Percentiles rank a stretch among this genome's conserved stretches.
Evolutionary conservation across 2,329 filamentous ascomycete species (phyloP).

Genomic region (Atkinsonella hypoxylon): DNA sequence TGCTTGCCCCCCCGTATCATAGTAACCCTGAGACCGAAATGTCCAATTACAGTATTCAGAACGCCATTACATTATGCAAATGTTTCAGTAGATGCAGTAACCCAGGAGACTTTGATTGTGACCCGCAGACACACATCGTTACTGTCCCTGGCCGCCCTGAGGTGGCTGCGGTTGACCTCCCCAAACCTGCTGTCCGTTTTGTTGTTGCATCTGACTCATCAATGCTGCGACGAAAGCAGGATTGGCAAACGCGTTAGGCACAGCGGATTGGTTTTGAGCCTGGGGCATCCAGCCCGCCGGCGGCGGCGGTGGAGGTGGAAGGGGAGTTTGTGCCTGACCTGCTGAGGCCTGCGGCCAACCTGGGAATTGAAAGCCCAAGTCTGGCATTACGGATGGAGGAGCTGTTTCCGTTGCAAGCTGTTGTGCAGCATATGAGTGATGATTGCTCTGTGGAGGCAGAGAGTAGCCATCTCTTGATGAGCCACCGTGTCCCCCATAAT

Average conservation of each 20-base stretch:
- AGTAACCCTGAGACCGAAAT: no score
- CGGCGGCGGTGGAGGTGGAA: conserved; percentile 29
- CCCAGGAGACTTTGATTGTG: not conserved
- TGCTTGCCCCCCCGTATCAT: not conserved
- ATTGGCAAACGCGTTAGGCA: conserved; percentile 38
- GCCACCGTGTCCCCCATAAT: conserved; percentile 20
- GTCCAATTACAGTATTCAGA: not conserved
- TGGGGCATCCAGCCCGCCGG: conserved; percentile 19
- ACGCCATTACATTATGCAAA: not conserved
- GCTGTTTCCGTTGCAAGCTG: conserved; percentile 8
- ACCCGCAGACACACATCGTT: conserved; percentile 5
- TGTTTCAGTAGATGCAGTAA: not conserved
- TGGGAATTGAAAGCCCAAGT: conserved; percentile 32
- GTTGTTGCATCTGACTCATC: conserved; percentile 31
- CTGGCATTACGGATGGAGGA: conserved; percentile 15
- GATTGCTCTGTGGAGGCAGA: conserved; percentile 21
- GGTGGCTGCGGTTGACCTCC: conserved; percentile 17
- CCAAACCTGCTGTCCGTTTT: conserved; percentile 17
- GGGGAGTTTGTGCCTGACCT: conserved; percentile 13
- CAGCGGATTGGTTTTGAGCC: conserved; percentile 17
- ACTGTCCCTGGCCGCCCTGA: conserved; percentile 16
- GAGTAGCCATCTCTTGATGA: conserved; percentile 29
- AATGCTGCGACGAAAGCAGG: conserved; percentile 43
- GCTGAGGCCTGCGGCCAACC: conserved; percentile 26
- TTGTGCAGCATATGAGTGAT: conserved; percentile 16